Base-by-base conservation (phyloP, 495 filamentous ascomycete genomes). In the Copromyces sp. region DNA sequence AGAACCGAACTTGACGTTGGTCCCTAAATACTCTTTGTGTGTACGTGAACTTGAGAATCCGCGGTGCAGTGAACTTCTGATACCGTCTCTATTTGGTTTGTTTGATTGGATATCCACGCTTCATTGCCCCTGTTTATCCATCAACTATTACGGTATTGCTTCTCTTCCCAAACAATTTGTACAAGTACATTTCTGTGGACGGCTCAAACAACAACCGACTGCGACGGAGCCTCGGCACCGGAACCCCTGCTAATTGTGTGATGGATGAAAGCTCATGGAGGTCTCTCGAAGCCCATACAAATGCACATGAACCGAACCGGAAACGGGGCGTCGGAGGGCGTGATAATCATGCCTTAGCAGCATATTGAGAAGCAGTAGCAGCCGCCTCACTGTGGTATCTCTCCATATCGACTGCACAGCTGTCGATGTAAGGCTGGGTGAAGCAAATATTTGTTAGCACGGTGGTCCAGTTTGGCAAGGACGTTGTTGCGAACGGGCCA, bases 401-500 rank as follows among this genome's bases (percentile, higher is more conserved):
- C 11, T 73, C 73, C 6, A 0, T 0, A n/a, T 77, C 71, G 59
- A 69, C 42, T 32, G 40, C 71, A 0, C 75, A 74, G 9, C 75
- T 72, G 9, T 82, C 79, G 1, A 70, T 20, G 53, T 73, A 83
- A 11, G 74, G 68, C 82, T 83, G 72, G 29, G 29, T 65, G 53
- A 65, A 39, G 39, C 16, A 14, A n/a, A 39, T 39, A 53, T 24
- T 41, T 9, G 59, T 81, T 74, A 80, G 77, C 39, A 44, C 53
- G 61, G 71, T 37, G 53, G 29, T 65, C 53, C 29, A 35, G 53
- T 65, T 14, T 16, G 53, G 24, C 29, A 35, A 7, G 47, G 29
- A 29, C 11, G 47, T 32, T 20, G 20, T 59, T 59, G 47, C 47
- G 47, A 59, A 29, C 4, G 20, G 45, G 47, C 11, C 24, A 29